Percentiles rank a stretch among this genome's conserved stretches.
These are phyloP conservation scores for Grosmannia serpens DNA, from an alignment of 2,329 filamentous ascomycete species.

Conservation along the genomic window DNA sequence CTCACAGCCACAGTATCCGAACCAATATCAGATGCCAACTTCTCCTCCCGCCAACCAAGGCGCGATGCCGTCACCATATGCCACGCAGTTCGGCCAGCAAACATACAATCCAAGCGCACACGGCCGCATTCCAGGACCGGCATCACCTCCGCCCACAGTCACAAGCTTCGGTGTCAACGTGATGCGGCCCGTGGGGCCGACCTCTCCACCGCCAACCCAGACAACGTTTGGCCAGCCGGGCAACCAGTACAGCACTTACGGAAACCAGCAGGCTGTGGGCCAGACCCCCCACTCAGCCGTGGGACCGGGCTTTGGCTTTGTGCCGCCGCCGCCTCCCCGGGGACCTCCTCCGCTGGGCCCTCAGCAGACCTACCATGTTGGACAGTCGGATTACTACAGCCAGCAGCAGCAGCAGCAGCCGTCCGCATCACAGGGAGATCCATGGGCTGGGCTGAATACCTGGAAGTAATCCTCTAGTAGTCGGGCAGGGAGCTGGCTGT, in stretches of 20 bases:
- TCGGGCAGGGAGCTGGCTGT: not conserved
- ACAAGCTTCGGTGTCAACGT: conserved; percentile 23
- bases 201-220: conserved; percentile 54
- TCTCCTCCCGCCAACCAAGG: conserved; percentile 41
- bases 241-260: conserved; percentile 37
- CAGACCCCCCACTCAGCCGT: conserved; percentile 30
- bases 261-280: conserved; percentile 29
- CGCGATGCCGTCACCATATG: conserved; percentile 22
- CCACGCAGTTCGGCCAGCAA: conserved; percentile 31
- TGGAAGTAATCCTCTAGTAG: conserved; percentile 30
- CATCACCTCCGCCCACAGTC: conserved; percentile 29
- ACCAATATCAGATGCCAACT: conserved; percentile 48
- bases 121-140: conserved; percentile 44
- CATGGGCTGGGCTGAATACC: conserved; percentile 40
- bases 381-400: conserved; percentile 18
- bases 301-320: conserved; percentile 41
- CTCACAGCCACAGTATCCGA: conserved; percentile 34
- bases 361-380: conserved; percentile 50
- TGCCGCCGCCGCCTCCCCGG: conserved; percentile 52
- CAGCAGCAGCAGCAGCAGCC: conserved; percentile 24
- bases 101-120: conserved; percentile 47
- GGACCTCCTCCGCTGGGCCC: conserved; percentile 50
- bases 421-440: conserved; percentile 30
- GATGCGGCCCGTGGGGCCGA: conserved; percentile 22
- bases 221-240: conserved; percentile 34